Evolutionary conservation across 2,329 filamentous ascomycete genomes (phyloP), one percentile per base, ranked within the genome.

Genomic region (Phialemoniopsis sp.): DNA sequence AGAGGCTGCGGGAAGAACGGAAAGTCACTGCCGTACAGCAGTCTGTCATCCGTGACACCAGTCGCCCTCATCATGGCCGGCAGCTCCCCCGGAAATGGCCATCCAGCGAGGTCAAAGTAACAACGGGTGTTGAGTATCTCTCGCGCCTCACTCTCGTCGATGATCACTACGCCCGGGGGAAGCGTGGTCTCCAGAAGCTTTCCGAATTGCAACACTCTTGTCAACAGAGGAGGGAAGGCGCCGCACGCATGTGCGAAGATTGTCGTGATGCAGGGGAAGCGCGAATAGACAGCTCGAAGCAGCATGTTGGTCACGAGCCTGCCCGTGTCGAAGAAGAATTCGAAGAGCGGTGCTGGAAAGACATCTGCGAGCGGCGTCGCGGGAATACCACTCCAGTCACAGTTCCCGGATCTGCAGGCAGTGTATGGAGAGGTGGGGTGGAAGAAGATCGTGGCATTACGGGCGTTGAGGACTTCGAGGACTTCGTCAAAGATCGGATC

Each of bases 271-370:
- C 71, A 52, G 1, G 71, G 67, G 54, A 62, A 69, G 1, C 62
- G 56, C 15, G 60, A 53, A 2, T 75, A 56, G 0, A 69, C 72
- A 5, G 69, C 70, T 5, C 59, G 63, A 13, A 69, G 51, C 45
- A 76, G 69, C 9, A 76, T 56, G 42, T 73, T 71, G 29, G 65
- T 61, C 2, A 73, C 62, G 0, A 65, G 62, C 0, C 73, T 55
- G 3, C 70, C 67, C 1, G 70, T 72, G 40, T 77, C 73, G 51
- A 77, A 76, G 46, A 76, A 61, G 52, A 76, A 76, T 43, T 71
- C 67, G 21, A 71, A 47, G 32, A 64, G 52, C 1, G 66, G 63
- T 21, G 56, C 53, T 1, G 64, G 59, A 5, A 68, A 54, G 6
- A 42, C 41, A 0, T 48, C 19, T 36, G 56, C 60, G 2, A 64